These are phyloP conservation scores for Podospora pseudopauciseta DNA, from an alignment of 495 filamentous ascomycete species.

Conservation along the genomic window DNA sequence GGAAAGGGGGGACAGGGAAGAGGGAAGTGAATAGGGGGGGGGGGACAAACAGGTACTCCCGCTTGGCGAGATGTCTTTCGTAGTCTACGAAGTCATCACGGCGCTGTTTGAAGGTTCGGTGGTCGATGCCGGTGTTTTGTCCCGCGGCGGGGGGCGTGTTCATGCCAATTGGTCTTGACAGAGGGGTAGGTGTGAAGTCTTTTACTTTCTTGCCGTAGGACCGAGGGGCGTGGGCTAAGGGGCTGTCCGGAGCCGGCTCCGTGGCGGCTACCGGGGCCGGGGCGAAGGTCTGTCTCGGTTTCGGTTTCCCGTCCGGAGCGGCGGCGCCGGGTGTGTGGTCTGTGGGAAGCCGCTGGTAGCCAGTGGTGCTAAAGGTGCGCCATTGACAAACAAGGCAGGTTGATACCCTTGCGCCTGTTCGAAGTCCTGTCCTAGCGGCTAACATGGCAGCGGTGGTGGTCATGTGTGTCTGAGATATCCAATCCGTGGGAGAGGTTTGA, in stretches of 20 bases:
- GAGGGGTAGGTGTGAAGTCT: constrained; percentile 61
- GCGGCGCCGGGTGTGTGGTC: constrained; percentile 19
- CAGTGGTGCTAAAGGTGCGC: constrained; percentile 44
- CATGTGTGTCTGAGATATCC: constrained; percentile 5
- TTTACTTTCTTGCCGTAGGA: constrained; percentile 54
- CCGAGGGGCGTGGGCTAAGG: constrained; percentile 49
- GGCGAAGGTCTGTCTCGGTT: constrained; percentile 8
- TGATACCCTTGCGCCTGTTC: constrained; percentile 16
- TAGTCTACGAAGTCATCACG: constrained; percentile 80
- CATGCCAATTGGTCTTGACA: constrained; percentile 80
- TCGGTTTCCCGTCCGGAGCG: neutral
- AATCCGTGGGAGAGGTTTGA: constrained; percentile 2
- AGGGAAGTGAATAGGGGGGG: neutral
- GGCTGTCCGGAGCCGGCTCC: constrained; percentile 21
- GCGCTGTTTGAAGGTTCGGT: constrained; percentile 60
- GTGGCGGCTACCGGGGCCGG: constrained; percentile 1
- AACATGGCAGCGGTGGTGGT: constrained; percentile 24
- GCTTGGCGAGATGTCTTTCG: constrained; percentile 70
- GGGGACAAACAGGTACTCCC: constrained; percentile 65
- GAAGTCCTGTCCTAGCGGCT: constrained; percentile 9
- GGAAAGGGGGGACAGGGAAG: neutral
- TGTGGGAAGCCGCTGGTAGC: constrained; percentile 36
- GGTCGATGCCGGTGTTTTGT: constrained; percentile 76
- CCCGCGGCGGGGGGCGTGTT: constrained; percentile 64
- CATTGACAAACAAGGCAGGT: constrained; percentile 48